Evolutionary conservation across 495 filamentous ascomycete species (phyloP), one percentile per base, ranked within the genome.

Genomic region (Cryomyces antarcticus): DNA sequence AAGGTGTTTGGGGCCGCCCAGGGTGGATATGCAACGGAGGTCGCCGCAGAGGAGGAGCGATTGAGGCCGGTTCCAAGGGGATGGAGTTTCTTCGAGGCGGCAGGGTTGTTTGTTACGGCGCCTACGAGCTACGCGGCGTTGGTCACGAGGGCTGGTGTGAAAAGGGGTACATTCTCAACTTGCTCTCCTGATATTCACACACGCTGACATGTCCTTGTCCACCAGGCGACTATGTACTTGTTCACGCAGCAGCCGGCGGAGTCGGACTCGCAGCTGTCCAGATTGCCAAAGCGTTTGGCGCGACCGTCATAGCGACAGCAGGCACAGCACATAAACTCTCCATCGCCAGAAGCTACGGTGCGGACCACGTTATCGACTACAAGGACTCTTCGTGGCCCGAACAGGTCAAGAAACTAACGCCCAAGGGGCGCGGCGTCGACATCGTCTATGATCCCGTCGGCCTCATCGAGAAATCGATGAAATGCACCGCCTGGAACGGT

Each of bases 261-360:
- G 88, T 95, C 0, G 88, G 88, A 3, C 61, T 96, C 10, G 82
- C 87, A 13, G 88, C 88, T 12, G 84, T 96, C 30, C 88, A 96
- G 53, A 72, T 95, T 37, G 88, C 88, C 5, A 95, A 94, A 58
- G 87, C 85, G 0, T 75, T 75, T 43, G 88, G 88, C 2, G 88
- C 88, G 5, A 84, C 69, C 4, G 88, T 96, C 2, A 77, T 96
- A 45, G 88, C 88, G 13, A 93, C 84, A 0, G 87, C 85, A 0
- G 80, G 83, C 3, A 80, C 78, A 4, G 49, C 68, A 51, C 71
- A 72, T 33, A 96, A 96, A 60, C 65, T 86, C 4, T 71, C 77
- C 45, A 72, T 95, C 7, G 87, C 84, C 49, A 69, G 65, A 37
- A 56, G 65, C 5, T 96, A 80, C 52, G 87, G 88, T 6, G 88